Evolutionary conservation across 1,284 basidiomycete genomes (phyloP), one percentile per base, ranked within the genome.

Genomic region (Coniophora puteana): DNA sequence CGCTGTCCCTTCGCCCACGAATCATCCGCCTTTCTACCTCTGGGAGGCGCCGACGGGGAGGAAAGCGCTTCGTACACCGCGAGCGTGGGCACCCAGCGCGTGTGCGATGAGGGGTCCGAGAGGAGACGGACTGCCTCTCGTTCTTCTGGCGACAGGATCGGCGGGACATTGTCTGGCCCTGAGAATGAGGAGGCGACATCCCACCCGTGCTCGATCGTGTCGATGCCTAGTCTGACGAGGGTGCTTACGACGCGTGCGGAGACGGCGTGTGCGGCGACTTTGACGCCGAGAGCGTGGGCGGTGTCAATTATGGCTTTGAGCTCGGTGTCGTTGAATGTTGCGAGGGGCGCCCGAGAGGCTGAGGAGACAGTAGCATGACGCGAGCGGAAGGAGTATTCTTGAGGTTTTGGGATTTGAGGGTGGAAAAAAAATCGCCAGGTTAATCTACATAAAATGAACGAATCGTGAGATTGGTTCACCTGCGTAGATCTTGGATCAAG

Each of bases 41-140:
- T n/a, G n/a, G n/a, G n/a, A n/a, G n/a, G n/a, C 12, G 32, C 26
- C 27, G 36, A 39, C 32, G 33, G 22, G 20, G 48, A 45, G 22
- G 37, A 47, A 6, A 59, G 40, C 20, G 65, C 69, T 40, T 78
- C 66, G 50, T 68, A 72, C 5, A 67, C 78, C 1, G 74, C 62
- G 10, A 86, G 67, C 3, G 83, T 86, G 5, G 82, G 80, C 1
- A 80, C 74, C 73, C 76, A 83, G 26, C 59, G 65, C 10, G 69
- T 67, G 25, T 48, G 52, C 42, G 53, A 56, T 31, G 55, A 54
- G 12, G 51, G 50, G 20, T 58, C 53, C 28, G 56, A 49, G 7
- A 49, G 45, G n/a, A n/a, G n/a, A n/a, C n/a, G n/a, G n/a, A n/a
- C n/a, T n/a, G n/a, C 51, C 21, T 66, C 64, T 36, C 68, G 61